Evolutionary conservation across 495 filamentous ascomycete species (phyloP), one percentile per base, ranked within the genome.

Genomic region (Paragyromitra xinjiangensis): DNA sequence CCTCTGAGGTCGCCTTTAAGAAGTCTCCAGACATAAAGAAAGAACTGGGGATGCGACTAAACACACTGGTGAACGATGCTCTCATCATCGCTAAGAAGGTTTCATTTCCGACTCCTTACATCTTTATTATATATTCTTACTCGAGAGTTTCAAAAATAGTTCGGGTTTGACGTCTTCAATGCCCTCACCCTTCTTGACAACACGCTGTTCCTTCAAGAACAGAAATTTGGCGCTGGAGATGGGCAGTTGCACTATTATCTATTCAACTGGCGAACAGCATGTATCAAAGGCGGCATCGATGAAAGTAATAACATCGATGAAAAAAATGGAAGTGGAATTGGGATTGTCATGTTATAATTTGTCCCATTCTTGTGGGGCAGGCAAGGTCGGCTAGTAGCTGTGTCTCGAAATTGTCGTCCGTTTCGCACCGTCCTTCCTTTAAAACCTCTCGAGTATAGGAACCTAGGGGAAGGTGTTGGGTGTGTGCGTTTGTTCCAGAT

Each of bases 81-180:
- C 84, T 98, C 37, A 91, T 97, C 78, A 85, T 95, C 42, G 94
- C 95, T 63, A 97, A 97, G 85, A 88, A 88, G 39, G 58, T 71
- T 63, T 64, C 12, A 14, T 26, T 71, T 11, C 29, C 44, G 37
- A 11, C 24, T 11, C 56, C 5, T 22, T 3, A 4, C 22, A 5
- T 63, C 44, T 3, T 14, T 45, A 19, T 55, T 11, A 12, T 37
- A 6, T 5, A 22, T 55, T 50, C 39, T 64, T 9, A 71, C 26
- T 51, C 8, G 14, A 3, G 40, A 22, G 9, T 26, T 55, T 34
- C 16, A 19, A 29, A 64, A 72, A 62, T 16, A 75, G 87, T 87
- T 87, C 78, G 90, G 92, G 42, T 98, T 98, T 83, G 95, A 99
- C 83, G 96, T 99, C 62, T 96, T 97, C 86, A 99, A 99, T 80